Evolutionary conservation across 306 rosid genomes (phyloP), one percentile per base, ranked within the genome.

Genomic region (Astragalus glycyphyllos): DNA sequence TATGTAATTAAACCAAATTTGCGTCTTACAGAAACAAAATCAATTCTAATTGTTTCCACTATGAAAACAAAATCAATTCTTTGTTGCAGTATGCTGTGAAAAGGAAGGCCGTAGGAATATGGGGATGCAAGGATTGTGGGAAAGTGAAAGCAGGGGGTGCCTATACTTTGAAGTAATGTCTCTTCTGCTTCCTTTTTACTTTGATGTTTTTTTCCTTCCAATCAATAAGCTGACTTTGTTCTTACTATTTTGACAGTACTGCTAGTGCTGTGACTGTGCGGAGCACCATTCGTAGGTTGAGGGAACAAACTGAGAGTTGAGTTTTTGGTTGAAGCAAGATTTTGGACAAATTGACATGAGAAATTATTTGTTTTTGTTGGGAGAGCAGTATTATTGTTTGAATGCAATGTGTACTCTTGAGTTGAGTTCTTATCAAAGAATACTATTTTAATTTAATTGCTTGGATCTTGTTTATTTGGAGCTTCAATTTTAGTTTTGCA

Each of bases 51-150:
- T 8, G 40, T 35, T 35, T 35, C 7, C 40, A 16, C 32, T 16
- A 17, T 57, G 57, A 49, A 35, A 32, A 1, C 23, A 20, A 20
- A 20, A n/a, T n/a, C n/a, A n/a, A n/a, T 62, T 79, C 11, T 53
- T 34, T 61, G 26, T 64, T 68, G 32, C 82, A 90, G 91, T 90
- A 80, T 71, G 94, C 94, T 17, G 96, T 90, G 86, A 90, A 90
- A 84, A 90, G 96, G 64, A 88, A 90, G 80, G 91, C 87, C 11
- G 94, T 90, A 16, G 96, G 96, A 77, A 90, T 90, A 65, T 90
- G 94, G 96, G 94, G 94, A 26, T 90, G 94, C 85, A 90, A 90
- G 83, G 96, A 90, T 76, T 90, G 96, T 51, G 96, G 96, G 34
- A 90, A 90, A 84, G 94, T 88, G 69, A 88, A 90, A 71, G 94